A percentile compares a stretch with the other conserved stretches of the same genome.
phyloP scores from a whole-genome alignment of 1,284 basidiomycete genomes.

The Earliella scabrosa region DNA sequence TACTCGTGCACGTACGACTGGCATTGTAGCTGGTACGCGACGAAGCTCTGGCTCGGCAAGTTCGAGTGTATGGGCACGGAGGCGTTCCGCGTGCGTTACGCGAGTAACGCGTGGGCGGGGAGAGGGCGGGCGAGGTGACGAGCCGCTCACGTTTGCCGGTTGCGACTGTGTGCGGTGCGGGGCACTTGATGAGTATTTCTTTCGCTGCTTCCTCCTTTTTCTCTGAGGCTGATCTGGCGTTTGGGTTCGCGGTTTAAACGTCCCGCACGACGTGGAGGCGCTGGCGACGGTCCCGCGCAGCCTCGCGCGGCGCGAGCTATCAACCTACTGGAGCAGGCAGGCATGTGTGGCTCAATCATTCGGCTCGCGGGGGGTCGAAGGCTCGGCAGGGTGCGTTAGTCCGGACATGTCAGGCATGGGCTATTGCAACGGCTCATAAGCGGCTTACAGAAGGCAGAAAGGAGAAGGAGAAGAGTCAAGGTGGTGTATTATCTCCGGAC shows the following conservation, averaged over 20 bases:
- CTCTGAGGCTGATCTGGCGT: conserved; percentile 26
- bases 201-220: conserved; percentile 22
- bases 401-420: neutral
- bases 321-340: conserved; percentile 8
- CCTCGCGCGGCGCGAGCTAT: conserved; percentile 51
- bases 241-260: conserved; percentile 39
- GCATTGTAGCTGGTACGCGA: conserved; percentile 82
- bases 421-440: neutral
- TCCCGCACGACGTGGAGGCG: conserved; percentile 66
- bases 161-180: conserved; percentile 65
- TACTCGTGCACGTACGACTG: conserved; percentile 83
- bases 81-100: conserved; percentile 56
- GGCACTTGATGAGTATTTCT: conserved; percentile 74
- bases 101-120: conserved; percentile 62
- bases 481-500: too few relatives aligned
- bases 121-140: too few relatives aligned
- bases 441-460: too few relatives aligned
- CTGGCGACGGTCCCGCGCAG: conserved; percentile 62
- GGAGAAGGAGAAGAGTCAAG: too few relatives aligned
- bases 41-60: conserved; percentile 74
- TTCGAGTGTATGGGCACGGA: conserved; percentile 71
- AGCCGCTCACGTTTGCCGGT: conserved; percentile 69
- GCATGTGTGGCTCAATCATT: too few relatives aligned
- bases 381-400: too few relatives aligned
- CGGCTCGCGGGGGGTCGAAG: too few relatives aligned